phyloP scores from a whole-genome alignment of 1,284 basidiomycete species.

The Heterobasidion irregulare region DNA sequence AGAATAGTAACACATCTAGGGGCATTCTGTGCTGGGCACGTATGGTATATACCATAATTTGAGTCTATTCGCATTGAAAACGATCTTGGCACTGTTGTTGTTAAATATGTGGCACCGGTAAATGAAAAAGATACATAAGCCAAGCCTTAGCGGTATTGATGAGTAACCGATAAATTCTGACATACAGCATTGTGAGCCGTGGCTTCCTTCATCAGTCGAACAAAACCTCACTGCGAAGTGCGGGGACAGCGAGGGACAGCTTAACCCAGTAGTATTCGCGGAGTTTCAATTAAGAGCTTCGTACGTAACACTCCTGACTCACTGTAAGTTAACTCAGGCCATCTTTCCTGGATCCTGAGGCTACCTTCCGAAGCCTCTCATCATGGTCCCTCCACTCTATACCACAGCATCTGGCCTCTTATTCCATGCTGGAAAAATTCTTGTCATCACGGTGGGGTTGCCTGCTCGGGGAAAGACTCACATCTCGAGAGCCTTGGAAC shows the following conservation, averaged over 20 bases:
- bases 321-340: too few species aligned
- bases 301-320: too few species aligned
- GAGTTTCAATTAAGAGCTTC: background rate
- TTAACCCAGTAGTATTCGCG: background rate
- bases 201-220: too few species aligned
- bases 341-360: too few species aligned
- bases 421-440: conserved; percentile 92
- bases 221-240: too few species aligned
- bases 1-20: background rate
- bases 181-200: too few species aligned
- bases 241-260: too few species aligned
- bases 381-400: conserved; percentile 84
- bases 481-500: conserved; percentile 89
- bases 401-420: conserved; percentile 79
- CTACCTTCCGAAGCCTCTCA: background rate
- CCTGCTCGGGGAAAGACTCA: conserved; percentile 96
- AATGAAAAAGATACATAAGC: too few species aligned
- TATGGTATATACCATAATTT: background rate
- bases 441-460: conserved; percentile 87
- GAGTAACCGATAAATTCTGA: too few species aligned
- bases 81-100: background rate
- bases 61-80: background rate
- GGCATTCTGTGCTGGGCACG: background rate
- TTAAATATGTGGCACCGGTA: background rate
- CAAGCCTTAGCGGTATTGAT: too few species aligned